A percentile compares a stretch with the other conserved stretches of the same genome.
Evolutionary conservation across 805 yeast species (phyloP).

Genomic region (Metschnikowia colocasiae): DNA sequence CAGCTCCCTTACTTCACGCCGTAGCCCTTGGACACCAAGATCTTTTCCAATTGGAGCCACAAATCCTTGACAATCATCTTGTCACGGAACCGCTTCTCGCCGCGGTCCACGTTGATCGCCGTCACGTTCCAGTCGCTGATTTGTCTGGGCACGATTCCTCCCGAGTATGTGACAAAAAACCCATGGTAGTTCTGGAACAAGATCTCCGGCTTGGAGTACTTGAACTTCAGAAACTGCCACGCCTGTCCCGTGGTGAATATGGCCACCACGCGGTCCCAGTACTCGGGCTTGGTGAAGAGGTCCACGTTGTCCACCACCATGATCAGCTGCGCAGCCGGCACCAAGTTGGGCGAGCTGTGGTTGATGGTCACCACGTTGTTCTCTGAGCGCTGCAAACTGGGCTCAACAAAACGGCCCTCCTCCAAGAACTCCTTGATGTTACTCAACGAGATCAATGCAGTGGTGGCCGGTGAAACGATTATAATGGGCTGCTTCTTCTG

Average conservation of each 20-base stretch:
- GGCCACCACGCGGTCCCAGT: constrained; percentile 97
- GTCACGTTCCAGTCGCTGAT: constrained; percentile 88
- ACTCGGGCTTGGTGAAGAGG: constrained; percentile 80
- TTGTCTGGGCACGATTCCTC: constrained; percentile 73
- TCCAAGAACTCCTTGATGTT: constrained; percentile 52
- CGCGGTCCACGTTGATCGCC: constrained; percentile 70
- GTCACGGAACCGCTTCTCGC: constrained; percentile 77
- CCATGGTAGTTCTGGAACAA: constrained; percentile 85
- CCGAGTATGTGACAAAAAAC: constrained; percentile 68
- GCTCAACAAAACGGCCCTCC: constrained; percentile 62
- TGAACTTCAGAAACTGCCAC: constrained; percentile 93
- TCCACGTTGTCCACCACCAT: constrained; percentile 87
- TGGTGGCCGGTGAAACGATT: constrained; percentile 43
- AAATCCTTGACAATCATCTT: constrained; percentile 78
- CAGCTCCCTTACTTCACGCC: constrained; percentile 17
- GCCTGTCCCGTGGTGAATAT: constrained; percentile 95
- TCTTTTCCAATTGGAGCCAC: constrained; percentile 80
- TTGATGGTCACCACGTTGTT: constrained; percentile 46
- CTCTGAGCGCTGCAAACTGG: constrained; percentile 35
- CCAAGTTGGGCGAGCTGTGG: constrained; percentile 53
- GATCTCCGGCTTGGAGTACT: constrained; percentile 73
- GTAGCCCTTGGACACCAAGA: constrained; percentile 63
- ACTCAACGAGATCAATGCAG: constrained; percentile 38
- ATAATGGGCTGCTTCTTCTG: constrained; percentile 41
- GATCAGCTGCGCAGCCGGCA: constrained; percentile 54